A percentile compares a stretch with the other conserved stretches of the same genome.
Conservation (phyloP, 352 stramenopile genomes). For the Aphanomyces invadans region DNA sequence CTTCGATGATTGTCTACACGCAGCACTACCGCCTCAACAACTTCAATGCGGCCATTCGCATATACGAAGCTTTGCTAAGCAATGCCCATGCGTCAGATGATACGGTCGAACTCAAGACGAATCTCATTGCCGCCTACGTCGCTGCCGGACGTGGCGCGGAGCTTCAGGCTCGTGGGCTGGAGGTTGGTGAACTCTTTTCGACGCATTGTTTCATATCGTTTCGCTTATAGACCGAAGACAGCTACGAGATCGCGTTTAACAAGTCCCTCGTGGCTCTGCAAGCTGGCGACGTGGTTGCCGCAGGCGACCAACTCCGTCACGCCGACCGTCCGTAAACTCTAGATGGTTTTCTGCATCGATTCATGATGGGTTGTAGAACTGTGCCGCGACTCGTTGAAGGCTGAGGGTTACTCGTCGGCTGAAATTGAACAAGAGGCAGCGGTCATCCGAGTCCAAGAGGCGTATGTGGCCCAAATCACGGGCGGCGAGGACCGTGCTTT, state of each 20-base stretch:
- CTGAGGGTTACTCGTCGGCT: constrained; percentile 41
- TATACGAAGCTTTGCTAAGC: constrained; percentile 67
- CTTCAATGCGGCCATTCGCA: constrained; percentile 52
- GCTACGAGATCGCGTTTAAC: constrained; percentile 77
- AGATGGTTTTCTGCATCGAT: neutral
- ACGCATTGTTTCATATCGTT: neutral
- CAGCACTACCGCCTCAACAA: constrained; percentile 63
- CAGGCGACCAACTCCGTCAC: constrained; percentile 40
- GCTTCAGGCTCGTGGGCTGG: constrained; percentile 37
- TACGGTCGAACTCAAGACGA: constrained; percentile 67
- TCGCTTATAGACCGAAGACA: constrained; percentile 46
- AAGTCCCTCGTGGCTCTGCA: constrained; percentile 78
- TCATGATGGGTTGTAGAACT: constrained; percentile 40
- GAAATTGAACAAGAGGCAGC: constrained; percentile 69
- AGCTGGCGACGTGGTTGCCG: constrained; percentile 40
- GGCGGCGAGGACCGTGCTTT: constrained; percentile 60
- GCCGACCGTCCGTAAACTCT: constrained; percentile 40
- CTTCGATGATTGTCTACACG: constrained; percentile 12
- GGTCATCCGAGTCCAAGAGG: constrained; percentile 60
- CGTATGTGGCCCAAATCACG: constrained; percentile 72
- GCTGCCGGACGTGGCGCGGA: constrained; percentile 49
- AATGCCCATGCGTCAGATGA: constrained; percentile 42
- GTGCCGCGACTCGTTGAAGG: constrained; percentile 49
- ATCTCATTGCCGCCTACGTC: constrained; percentile 64
- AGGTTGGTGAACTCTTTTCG: neutral